A percentile compares a stretch with the other conserved stretches of the same genome.
Evolutionary conservation across 345 rosid species (phyloP).

Genomic region (Eucalyptus viminalis): DNA sequence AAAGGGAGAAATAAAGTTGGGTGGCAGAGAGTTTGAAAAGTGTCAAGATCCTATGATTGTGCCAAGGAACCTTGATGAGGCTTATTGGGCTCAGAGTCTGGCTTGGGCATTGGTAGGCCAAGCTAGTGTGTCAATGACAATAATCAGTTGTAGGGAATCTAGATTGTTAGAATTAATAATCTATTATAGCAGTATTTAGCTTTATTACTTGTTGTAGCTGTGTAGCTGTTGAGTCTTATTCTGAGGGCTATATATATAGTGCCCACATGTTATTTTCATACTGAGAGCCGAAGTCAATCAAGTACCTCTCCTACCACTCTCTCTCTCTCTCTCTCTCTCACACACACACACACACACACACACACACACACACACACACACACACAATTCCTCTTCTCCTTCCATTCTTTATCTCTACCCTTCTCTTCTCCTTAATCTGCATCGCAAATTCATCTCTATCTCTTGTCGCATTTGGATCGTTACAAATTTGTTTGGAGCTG

Average conservation of each 20-base stretch:
- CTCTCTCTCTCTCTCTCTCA: not conserved
- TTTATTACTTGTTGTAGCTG: not conserved
- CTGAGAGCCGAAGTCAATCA: not conserved
- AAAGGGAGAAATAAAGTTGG: not conserved
- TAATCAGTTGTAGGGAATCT: not conserved
- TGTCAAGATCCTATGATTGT: not conserved
- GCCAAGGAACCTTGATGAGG: not conserved
- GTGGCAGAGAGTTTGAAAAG: not conserved
- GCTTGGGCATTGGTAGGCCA: not conserved
- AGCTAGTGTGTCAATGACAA: not conserved
- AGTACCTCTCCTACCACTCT: not conserved
- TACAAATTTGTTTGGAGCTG: not conserved
- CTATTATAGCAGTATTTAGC: not conserved
- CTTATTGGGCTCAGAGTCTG: not conserved
- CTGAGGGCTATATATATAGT: not conserved
- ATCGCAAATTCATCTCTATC: not conserved
- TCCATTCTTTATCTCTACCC: not conserved
- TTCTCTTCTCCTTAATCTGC: not conserved
- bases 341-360: not conserved
- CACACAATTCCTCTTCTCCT: not conserved
- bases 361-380: too few relatives aligned
- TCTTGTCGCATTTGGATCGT: not conserved
- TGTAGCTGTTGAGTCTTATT: not conserved
- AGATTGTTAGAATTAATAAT: not conserved
- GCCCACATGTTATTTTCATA: not conserved